Conservation (phyloP, 345 rosid species). For the Clausena lansium region DNA sequence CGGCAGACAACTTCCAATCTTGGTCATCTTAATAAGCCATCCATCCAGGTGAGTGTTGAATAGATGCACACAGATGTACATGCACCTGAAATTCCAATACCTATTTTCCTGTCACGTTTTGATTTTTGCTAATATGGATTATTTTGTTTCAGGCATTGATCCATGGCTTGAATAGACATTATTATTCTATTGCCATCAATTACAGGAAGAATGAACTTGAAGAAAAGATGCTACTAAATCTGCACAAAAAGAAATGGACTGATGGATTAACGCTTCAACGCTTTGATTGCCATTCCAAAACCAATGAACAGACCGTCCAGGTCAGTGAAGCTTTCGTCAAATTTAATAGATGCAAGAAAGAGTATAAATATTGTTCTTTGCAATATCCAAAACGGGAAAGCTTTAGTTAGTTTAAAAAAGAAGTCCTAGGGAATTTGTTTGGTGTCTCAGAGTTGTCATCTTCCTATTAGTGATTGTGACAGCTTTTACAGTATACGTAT, state of each 20-base stretch:
- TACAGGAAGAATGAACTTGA: constrained; percentile 96
- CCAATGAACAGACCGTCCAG: constrained; percentile 94
- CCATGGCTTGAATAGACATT: constrained; percentile 97
- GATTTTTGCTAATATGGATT: constrained; percentile 17
- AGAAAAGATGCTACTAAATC: constrained; percentile 95
- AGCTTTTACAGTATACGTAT: too few relatives aligned
- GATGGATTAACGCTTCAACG: constrained; percentile 88
- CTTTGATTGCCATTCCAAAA: constrained; percentile 89
- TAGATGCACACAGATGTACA: background rate
- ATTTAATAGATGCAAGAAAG: background rate
- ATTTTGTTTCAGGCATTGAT: constrained; percentile 75
- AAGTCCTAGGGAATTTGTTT: too few relatives aligned
- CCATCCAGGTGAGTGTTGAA: constrained; percentile 72
- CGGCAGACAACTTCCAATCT: constrained; percentile 98
- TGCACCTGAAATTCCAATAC: background rate
- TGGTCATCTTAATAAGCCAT: constrained; percentile 97
- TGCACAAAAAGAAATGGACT: constrained; percentile 99
- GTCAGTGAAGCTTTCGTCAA: constrained; percentile 28
- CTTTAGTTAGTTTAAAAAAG: background rate
- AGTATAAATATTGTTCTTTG: background rate
- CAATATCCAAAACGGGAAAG: background rate
- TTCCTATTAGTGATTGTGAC: too few relatives aligned
- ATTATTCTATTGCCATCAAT: constrained; percentile 97
- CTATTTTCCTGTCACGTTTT: background rate
- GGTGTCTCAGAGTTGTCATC: too few relatives aligned